Base-by-base conservation (phyloP, 1,284 basidiomycete genomes). In the Phenoliferia sp. region DNA sequence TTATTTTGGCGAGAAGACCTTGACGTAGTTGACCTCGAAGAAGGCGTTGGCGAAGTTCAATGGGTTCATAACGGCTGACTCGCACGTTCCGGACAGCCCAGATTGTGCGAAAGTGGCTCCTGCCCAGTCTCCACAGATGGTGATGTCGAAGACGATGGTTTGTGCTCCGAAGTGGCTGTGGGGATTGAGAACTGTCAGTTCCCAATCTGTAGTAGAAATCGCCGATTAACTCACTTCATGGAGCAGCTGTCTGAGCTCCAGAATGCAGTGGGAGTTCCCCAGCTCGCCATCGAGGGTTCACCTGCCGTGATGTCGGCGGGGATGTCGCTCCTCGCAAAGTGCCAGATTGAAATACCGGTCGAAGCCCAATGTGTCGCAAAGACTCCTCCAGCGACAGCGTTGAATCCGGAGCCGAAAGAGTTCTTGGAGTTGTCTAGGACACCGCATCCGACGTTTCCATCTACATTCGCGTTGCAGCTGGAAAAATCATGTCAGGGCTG, bases 91-190 rank as follows among this genome's bases (percentile, higher is more conserved):
- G 0, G 87, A 91, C 31, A 75, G 16, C 72, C 62, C 62, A 1
- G 33, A 52, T 22, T 59, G 57, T 52, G 65, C 65, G 78, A 87
- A 92, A 0, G 83, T 82, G 0, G 80, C 68, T 61, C 87, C 86
- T 17, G 92, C 92, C 93, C 90, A 94, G 73, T 92, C 89, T 69
- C 92, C 92, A 74, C 90, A 91, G 62, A 88, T 80, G 60, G 79
- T 85, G 68, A 84, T 90, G 78, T 92, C 87, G 65, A 93, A 80
- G 29, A 88, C 83, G 70, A 91, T 77, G 31, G 80, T 78, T 71
- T 93, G 90, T 48, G 80, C 29, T 68, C 83, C 80, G 79, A 94
- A 92, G 79, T 87, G 39, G 39, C 39, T 44, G 39, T 22, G 39
- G 22, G 22, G 22, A 22, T 12, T 12, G 39, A 44, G 12, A 44